Evolutionary conservation across 2,329 filamentous ascomycete species (phyloP).

Genomic region (Penicillium sumatraense): DNA sequence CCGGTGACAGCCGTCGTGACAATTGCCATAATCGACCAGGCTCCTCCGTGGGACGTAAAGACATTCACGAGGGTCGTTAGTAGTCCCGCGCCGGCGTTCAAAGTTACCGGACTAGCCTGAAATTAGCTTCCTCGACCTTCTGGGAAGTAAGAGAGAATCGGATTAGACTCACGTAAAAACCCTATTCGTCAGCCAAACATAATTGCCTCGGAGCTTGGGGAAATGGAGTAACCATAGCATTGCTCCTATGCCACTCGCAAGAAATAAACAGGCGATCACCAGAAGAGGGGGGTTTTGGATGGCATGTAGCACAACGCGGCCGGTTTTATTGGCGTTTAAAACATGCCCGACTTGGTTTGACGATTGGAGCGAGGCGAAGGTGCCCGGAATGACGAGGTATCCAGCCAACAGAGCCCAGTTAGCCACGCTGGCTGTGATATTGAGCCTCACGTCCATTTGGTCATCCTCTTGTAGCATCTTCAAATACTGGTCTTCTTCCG

Average conservation of each 20-base stretch:
- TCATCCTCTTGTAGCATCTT: neutral
- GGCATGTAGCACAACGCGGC: neutral
- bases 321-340: neutral
- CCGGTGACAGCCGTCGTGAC: conserved; percentile 6
- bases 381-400: neutral
- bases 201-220: neutral
- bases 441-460: neutral
- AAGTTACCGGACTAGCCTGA: neutral
- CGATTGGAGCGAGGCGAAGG: neutral
- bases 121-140: neutral
- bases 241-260: neutral
- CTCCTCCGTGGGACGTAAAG: neutral
- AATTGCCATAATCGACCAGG: conserved; percentile 13
- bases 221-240: neutral
- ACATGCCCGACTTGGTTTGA: neutral
- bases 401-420: neutral
- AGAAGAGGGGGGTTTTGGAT: neutral
- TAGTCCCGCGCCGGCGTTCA: conserved; percentile 7
- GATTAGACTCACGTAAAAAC: neutral
- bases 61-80: conserved; percentile 9
- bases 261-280: neutral
- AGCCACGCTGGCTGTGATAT: neutral
- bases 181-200: neutral
- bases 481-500: neutral
- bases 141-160: neutral